Evolutionary conservation across 2,329 filamentous ascomycete genomes (phyloP), one percentile per base, ranked within the genome.

Genomic region (Didymosphaeria variabile): DNA sequence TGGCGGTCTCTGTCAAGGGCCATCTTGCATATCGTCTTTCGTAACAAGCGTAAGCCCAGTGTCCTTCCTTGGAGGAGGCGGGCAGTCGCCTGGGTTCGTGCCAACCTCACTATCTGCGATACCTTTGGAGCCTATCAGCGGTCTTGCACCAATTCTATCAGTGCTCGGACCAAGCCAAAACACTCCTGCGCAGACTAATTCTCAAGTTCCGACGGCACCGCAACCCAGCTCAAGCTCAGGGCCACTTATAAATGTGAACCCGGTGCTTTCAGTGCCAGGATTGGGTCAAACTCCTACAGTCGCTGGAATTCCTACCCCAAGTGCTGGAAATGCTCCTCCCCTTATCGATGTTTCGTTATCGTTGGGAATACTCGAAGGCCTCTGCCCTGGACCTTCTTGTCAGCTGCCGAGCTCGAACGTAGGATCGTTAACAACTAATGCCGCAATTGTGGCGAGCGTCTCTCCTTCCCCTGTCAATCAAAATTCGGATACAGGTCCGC

Each of bases 301-400:
- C 19, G 23, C 42, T 5, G 23, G 19, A 13, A 23, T 10, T 45
- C 2, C 42, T 5, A 23, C 19, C 12, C 8, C 19, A 21, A 45
- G 42, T 45, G 10, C 42, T 45, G 42, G 6, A n/a, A 7, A 45
- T 9, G 42, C 10, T 13, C 47, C 47, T 50, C 29, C 47, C 32
- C 47, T 50, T 9, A 12, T 34, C 19, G 49, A 52, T 21, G 3
- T 52, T 42, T 40, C 42, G 21, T 23, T 59, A 10, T 59, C 57
- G 19, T 13, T 59, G 9, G 51, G 34, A 7, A 21, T 59, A 17
- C 29, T 58, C 8, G 31, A 21, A 26, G 50, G 50, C 2, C n/a
- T 58, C 6, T 58, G 56, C 42, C 47, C 23, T 15, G 56, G 56
- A 10, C 34, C 54, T 50, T 50, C 26, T n/a, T 50, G 46, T 31